phyloP scores from a whole-genome alignment of 768 basidiomycete genomes.

The Lactarius vividus region DNA sequence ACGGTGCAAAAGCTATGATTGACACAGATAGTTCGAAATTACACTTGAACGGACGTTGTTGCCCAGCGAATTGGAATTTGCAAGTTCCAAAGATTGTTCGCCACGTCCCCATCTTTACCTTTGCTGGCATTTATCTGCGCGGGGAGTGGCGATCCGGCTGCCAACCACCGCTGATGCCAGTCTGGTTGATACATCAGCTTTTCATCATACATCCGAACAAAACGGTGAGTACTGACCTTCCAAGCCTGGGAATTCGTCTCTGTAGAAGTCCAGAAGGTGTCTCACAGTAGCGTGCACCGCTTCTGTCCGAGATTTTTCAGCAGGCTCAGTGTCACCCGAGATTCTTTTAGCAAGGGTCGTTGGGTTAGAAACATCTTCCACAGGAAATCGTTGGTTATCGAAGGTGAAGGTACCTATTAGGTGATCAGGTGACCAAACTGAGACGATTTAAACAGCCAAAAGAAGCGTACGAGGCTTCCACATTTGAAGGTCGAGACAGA shows the following conservation, averaged over 20 bases:
- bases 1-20: not conserved
- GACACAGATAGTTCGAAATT: not conserved
- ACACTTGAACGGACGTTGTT: not conserved
- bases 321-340: not conserved
- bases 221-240: conserved; percentile 9
- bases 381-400: conserved; percentile 10
- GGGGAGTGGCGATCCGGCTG: conserved; percentile 14
- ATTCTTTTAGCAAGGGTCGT: conserved; percentile 4
- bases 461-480: conserved; percentile 16
- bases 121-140: not conserved
- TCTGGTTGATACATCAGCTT: not conserved
- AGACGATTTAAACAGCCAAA: not conserved
- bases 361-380: conserved; percentile 17
- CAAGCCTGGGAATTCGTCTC: conserved; percentile 13
- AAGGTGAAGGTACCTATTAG: conserved; percentile 11
- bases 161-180: conserved; percentile 15
- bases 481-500: conserved; percentile 11
- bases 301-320: conserved; percentile 7
- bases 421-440: not conserved
- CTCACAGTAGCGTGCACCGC: conserved; percentile 14
- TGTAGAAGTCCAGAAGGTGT: conserved; percentile 17
- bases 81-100: conserved; percentile 15
- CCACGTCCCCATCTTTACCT: not conserved
- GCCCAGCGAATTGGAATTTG: conserved; percentile 14
- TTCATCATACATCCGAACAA: not conserved